Percentiles rank a stretch among this genome's conserved stretches.
Evolutionary conservation across 202 grass and related monocot genomes (phyloP).

Genomic region (Schoenoplectus triqueter): DNA sequence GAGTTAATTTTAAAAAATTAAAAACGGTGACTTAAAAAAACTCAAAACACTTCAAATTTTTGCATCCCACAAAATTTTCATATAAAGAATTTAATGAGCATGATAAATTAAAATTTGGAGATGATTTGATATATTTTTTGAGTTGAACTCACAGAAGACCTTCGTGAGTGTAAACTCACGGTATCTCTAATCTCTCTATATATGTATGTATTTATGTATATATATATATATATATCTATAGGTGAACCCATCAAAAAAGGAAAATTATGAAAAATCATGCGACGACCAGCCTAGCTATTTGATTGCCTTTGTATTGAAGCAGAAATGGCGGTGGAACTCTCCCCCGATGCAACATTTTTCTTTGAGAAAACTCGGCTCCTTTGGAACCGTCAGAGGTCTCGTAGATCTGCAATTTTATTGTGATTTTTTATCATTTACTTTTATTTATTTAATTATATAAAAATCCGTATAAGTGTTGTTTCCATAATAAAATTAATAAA

Average conservation of each 20-base stretch:
- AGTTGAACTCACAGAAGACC: too few species aligned
- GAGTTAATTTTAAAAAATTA: too few species aligned
- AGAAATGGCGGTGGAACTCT: conserved; percentile 80
- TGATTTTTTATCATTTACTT: not conserved
- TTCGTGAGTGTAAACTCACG: too few species aligned
- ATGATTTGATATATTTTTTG: too few species aligned
- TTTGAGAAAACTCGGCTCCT: conserved; percentile 83
- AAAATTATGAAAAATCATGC: not conserved
- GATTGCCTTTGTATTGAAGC: conserved; percentile 62
- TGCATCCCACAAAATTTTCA: too few species aligned
- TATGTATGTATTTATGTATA: too few species aligned
- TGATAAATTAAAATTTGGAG: too few species aligned
- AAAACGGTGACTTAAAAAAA: too few species aligned
- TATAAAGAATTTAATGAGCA: too few species aligned
- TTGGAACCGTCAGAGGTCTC: conserved; percentile 74
- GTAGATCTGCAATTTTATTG: conserved; percentile 53
- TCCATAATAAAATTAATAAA: too few species aligned
- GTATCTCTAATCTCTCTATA: too few species aligned
- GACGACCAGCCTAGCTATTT: conserved; percentile 30
- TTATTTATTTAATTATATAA: not conserved
- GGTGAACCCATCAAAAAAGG: conserved; percentile 20
- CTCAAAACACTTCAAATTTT: too few species aligned
- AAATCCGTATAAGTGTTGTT: not conserved
- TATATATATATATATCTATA: not conserved
- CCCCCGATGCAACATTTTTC: conserved; percentile 78